Evolutionary conservation across 2,329 filamentous ascomycete genomes (phyloP).

Genomic region (Neurospora sp.): DNA sequence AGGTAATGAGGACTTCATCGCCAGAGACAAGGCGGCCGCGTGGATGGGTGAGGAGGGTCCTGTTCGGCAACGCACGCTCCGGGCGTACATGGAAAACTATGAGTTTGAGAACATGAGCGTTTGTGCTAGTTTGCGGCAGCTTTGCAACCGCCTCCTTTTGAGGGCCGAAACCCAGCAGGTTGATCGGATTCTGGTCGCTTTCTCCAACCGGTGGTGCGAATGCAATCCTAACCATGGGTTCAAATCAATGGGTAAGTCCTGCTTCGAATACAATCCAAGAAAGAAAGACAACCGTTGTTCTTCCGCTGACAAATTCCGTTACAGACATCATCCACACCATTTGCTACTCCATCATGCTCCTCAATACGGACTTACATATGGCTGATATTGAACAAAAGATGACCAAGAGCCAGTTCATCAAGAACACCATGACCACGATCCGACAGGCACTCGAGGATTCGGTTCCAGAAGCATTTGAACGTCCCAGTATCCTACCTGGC

Average conservation of each 20-base stretch:
- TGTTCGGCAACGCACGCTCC: constrained; percentile 46
- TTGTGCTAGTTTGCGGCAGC: constrained; percentile 63
- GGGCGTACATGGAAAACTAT: constrained; percentile 87
- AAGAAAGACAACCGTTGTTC: constrained; percentile 21
- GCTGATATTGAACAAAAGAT: constrained; percentile 95
- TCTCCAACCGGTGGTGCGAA: constrained; percentile 83
- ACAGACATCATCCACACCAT: constrained; percentile 92
- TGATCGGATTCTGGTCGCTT: constrained; percentile 83
- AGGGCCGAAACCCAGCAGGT: constrained; percentile 95
- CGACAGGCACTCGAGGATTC: constrained; percentile 65
- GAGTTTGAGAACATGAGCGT: constrained; percentile 78
- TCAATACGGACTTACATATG: constrained; percentile 93
- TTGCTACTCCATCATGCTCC: constrained; percentile 86
- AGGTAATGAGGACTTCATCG: constrained; percentile 71
- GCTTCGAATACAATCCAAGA: not conserved
- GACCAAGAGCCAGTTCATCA: constrained; percentile 89
- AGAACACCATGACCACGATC: constrained; percentile 91
- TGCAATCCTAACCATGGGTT: constrained; percentile 93
- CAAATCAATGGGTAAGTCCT: constrained; percentile 64
- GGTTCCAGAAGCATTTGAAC: constrained; percentile 56
- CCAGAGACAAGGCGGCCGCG: constrained; percentile 69
- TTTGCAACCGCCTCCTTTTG: constrained; percentile 74
- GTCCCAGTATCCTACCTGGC: constrained; percentile 43
- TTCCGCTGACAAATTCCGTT: not conserved
- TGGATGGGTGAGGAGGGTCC: constrained; percentile 75